Evolutionary conservation across 371 early-diverging fungal species (phyloP).

Genomic region (Rhizopus sp.): DNA sequence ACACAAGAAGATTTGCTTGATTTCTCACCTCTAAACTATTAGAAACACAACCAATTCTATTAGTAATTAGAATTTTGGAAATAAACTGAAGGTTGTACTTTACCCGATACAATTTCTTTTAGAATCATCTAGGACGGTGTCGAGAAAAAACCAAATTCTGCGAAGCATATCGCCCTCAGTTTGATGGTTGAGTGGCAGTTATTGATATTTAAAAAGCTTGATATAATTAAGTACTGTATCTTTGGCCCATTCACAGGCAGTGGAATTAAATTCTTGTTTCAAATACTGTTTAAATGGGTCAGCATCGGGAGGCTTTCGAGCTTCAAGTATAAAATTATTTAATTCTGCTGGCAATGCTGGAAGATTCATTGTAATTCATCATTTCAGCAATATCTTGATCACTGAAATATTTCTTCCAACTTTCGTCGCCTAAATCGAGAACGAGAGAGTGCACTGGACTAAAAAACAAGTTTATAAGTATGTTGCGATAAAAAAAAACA

Average conservation of each 20-base stretch:
- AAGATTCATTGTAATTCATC: slow-evolving; percentile 4
- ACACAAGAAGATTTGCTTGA: slow-evolving; percentile 14
- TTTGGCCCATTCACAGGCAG: slow-evolving; percentile 17
- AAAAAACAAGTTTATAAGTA: slow-evolving; percentile 13
- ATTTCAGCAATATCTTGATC: slow-evolving; percentile 20
- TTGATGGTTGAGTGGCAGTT: slow-evolving; percentile 11
- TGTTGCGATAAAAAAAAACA: slow-evolving; percentile 12
- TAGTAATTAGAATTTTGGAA: slow-evolving; percentile 15
- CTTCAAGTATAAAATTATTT: slow-evolving; percentile 7
- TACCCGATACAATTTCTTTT: slow-evolving; percentile 11
- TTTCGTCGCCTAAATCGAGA: slow-evolving; percentile 17
- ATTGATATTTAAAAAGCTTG: slow-evolving; percentile 11
- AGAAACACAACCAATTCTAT: slow-evolving; percentile 16
- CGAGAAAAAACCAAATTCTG: slow-evolving; percentile 10
- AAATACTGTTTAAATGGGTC: slow-evolving; percentile 12
- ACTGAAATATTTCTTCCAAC: slow-evolving; percentile 15
- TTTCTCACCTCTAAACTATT: slow-evolving; percentile 19
- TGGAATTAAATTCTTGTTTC: slow-evolving; percentile 6
- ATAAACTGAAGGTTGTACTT: slow-evolving; percentile 4
- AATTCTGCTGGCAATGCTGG: slow-evolving; percentile 5
- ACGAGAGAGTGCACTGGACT: slow-evolving; percentile 17
- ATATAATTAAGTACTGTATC: slow-evolving; percentile 9
- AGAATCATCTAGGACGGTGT: slow-evolving; percentile 14
- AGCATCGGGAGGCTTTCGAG: slow-evolving; percentile 8
- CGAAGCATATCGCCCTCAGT: slow-evolving; percentile 16